phyloP scores from a whole-genome alignment of 805 yeast species.

The Candida fluviatilis region DNA sequence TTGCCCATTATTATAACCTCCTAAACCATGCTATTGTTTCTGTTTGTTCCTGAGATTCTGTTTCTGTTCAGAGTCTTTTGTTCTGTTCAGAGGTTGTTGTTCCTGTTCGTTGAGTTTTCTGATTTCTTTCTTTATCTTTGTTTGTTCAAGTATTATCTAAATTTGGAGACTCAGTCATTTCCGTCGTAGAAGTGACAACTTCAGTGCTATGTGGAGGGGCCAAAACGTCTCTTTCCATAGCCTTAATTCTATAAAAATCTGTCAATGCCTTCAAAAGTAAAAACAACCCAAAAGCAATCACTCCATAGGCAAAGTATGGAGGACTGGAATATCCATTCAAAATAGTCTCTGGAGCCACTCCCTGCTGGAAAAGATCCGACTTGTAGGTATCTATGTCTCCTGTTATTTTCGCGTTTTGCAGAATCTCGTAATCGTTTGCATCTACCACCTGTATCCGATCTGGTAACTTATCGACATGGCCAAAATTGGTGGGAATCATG shows the following conservation, averaged over 20 bases:
- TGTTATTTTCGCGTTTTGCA: conserved; percentile 20
- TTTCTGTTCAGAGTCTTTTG: too few species aligned
- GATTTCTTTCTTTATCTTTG: not conserved
- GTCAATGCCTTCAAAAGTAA: conserved; percentile 62
- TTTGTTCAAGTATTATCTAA: not conserved
- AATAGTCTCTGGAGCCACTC: conserved; percentile 2
- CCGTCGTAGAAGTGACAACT: conserved; percentile 4
- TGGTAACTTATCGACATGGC: conserved; percentile 32
- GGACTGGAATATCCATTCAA: conserved; percentile 13
- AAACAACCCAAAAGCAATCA: conserved; percentile 66
- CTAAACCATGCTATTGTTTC: too few species aligned
- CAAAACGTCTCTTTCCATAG: conserved; percentile 63
- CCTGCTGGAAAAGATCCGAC: conserved; percentile 21
- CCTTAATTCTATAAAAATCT: conserved; percentile 72
- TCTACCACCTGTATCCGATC: conserved; percentile 27
- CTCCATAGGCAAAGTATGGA: conserved; percentile 56
- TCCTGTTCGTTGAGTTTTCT: too few species aligned
- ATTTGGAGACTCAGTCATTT: conserved; percentile 3
- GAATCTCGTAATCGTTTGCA: conserved; percentile 31
- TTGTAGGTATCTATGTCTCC: conserved; percentile 28
- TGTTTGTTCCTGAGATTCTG: too few species aligned
- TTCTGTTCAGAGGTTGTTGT: too few species aligned
- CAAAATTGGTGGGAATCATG: conserved; percentile 37
- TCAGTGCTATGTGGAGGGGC: conserved; percentile 35
- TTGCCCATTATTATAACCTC: too few species aligned